phyloP scores from a whole-genome alignment of 148 eudicot species.

The Rhododendron ferrugineum region DNA sequence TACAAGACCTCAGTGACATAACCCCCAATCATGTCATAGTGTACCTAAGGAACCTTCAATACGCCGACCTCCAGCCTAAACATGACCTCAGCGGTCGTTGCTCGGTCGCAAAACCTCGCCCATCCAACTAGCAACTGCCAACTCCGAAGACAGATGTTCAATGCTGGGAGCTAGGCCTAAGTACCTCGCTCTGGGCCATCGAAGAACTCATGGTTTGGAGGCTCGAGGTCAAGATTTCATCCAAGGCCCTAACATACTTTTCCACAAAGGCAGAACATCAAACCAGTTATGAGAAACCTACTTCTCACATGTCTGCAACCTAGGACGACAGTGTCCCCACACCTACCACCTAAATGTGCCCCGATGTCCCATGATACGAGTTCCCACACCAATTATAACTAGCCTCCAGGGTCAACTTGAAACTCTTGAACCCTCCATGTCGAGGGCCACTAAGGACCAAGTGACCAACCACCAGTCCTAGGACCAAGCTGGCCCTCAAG shows the following conservation, averaged over 20 bases:
- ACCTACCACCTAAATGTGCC: background rate
- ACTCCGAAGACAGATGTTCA: background rate
- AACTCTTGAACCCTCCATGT: background rate
- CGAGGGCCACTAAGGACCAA: background rate
- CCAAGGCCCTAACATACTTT: background rate
- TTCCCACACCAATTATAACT: background rate
- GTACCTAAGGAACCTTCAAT: background rate
- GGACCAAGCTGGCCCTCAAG: background rate
- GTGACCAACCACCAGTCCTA: background rate
- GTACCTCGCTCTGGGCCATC: background rate
- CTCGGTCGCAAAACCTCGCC: background rate
- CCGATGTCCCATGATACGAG: background rate
- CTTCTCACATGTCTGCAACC: background rate
- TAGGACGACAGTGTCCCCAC: background rate
- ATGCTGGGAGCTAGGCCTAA: background rate
- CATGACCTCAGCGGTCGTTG: background rate
- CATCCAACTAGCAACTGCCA: background rate
- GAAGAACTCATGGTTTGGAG: background rate
- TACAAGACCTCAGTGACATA: background rate
- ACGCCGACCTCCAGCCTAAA: background rate
- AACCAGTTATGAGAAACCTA: background rate
- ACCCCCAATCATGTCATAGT: background rate
- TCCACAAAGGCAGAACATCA: background rate
- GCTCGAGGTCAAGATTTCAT: background rate
- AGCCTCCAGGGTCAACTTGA: background rate